Conservation (phyloP, 1,284 basidiomycete genomes). For the Cryptococcus maquisensis region DNA sequence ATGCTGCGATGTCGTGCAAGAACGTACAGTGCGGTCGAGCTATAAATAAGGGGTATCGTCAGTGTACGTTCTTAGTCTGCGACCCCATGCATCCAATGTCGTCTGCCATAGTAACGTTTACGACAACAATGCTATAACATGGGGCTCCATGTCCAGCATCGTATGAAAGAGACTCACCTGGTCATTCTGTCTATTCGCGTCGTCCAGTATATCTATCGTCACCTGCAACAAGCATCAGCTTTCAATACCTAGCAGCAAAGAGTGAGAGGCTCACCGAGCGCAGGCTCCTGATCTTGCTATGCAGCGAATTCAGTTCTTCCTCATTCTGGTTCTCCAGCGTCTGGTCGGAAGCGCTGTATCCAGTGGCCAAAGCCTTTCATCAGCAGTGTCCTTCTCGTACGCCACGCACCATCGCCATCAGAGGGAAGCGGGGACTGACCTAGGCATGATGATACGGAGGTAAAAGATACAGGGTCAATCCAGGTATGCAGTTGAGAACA, state of each 20-base stretch:
- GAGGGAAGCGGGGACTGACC: neutral
- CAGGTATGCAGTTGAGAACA: neutral
- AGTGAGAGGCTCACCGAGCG: conserved; percentile 37
- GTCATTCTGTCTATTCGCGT: conserved; percentile 44
- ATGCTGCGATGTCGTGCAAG: neutral
- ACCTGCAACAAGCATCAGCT: conserved; percentile 24
- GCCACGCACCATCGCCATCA: neutral
- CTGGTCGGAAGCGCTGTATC: conserved; percentile 38
- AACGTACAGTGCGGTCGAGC: conserved; percentile 39
- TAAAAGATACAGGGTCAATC: neutral
- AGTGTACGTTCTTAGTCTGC: neutral
- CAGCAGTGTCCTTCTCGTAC: neutral
- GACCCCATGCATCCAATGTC: too few species aligned
- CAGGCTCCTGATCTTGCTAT: conserved; percentile 47
- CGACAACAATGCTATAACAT: conserved; percentile 3
- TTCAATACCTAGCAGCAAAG: neutral
- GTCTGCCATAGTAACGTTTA: neutral
- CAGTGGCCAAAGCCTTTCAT: neutral
- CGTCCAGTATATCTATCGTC: conserved; percentile 48
- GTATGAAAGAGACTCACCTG: conserved; percentile 19
- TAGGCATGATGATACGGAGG: neutral
- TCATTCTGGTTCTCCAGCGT: conserved; percentile 50
- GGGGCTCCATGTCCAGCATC: neutral
- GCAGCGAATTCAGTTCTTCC: conserved; percentile 44
- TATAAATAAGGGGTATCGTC: conserved; percentile 4